Evolutionary conservation across 305 asterid species (phyloP).

Genomic region (Withania somnifera): DNA sequence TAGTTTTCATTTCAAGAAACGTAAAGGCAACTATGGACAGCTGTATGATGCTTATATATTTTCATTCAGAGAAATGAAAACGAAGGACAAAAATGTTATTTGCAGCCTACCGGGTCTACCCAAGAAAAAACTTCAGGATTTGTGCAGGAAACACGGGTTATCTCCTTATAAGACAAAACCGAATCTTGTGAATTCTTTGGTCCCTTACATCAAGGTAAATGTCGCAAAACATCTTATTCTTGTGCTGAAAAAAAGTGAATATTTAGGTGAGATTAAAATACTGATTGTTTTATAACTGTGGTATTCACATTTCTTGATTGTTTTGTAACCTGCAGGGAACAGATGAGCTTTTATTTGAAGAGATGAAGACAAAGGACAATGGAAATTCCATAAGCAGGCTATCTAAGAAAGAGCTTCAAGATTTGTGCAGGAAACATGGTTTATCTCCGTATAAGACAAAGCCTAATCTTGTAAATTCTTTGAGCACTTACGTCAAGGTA

Average conservation of each 20-base stretch:
- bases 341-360: background rate
- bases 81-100: background rate
- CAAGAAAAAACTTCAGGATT: slow-evolving; percentile 7
- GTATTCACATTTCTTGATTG: background rate
- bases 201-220: background rate
- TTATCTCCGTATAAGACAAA: slow-evolving; percentile 10
- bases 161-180: slow-evolving; percentile 9
- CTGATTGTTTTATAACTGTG: background rate
- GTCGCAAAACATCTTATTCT: background rate
- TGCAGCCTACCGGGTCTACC: background rate
- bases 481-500: background rate
- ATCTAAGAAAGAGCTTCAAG: slow-evolving; percentile 8
- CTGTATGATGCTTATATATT: background rate
- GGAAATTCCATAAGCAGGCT: background rate
- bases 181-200: slow-evolving; percentile 3
- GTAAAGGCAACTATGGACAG: background rate
- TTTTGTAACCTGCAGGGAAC: background rate
- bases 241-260: background rate
- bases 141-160: slow-evolving; percentile 8
- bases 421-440: slow-evolving; percentile 6
- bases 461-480: slow-evolving; percentile 1
- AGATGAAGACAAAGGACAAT: background rate
- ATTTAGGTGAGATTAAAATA: background rate
- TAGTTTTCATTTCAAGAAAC: background rate
- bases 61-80: background rate